Evolutionary conservation across 768 basidiomycete species (phyloP), one percentile per base, ranked within the genome.

Genomic region (Macrolepiota dolichaula): DNA sequence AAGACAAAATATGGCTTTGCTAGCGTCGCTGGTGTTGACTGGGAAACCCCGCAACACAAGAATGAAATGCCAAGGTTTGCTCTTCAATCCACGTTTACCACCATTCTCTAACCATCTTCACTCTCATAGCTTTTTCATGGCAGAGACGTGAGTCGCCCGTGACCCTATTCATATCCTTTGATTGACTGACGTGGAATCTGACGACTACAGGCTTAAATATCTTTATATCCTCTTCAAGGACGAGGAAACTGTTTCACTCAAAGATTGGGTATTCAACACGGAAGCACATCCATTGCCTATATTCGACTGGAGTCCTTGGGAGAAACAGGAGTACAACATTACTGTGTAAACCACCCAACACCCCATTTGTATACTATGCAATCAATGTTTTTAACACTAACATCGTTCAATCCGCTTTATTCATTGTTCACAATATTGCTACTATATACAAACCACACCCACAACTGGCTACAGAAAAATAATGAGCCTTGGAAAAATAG

Each of bases 61-160:
- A 81, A 92, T 60, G 75, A 80, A 12, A 90, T 90, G 87, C 90
- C 90, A 5, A 92, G 89, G 89, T 88, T 55, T 54, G 80, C 68
- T 47, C 19, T 49, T 9, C 4, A 12, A 24, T 24, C 25, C 47
- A 5, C 9, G 7, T 24, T 11, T 22, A 24, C 22, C 11, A 27
- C 25, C 40, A 10, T 27, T 13, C 19, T 19, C 47, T 49, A 24
- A 49, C 19, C 4, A 2, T 27, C 25, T 49, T 10, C 24, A 24
- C 3, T 24, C 44, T 24, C 15, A 3, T 17, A 71, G 71, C 51
- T 72, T 68, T 50, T 74, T 72, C 66, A 57, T 67, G 13, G 65
- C 69, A 32, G 68, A 69, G 29, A 66, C 65, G 60, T 62, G 29
- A 29, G 63, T 47, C 12, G 15, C 62, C 69, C 3, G 67, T 59